phyloP scores from a whole-genome alignment of 257 asterid genomes.

The Rauvolfia tetraphylla region DNA sequence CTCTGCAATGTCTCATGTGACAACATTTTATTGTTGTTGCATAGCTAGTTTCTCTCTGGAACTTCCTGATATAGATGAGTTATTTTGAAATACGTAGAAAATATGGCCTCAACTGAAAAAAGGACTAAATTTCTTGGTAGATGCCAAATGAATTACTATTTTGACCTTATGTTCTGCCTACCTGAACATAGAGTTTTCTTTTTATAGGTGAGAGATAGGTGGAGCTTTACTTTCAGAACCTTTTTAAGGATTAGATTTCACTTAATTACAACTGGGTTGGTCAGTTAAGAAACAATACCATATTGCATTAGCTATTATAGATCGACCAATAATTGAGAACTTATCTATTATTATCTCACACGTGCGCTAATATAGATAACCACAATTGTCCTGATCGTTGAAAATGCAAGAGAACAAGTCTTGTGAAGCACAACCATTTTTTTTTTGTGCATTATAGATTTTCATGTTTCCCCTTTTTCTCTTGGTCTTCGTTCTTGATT shows the following conservation, averaged over 20 bases:
- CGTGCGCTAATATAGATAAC: neutral
- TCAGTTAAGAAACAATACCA: neutral
- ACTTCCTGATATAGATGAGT: neutral
- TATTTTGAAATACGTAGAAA: neutral
- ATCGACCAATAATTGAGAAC: neutral
- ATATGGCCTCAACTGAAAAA: neutral
- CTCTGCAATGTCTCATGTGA: no score
- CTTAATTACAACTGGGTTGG: neutral
- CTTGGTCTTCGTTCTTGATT: neutral
- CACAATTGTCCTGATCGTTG: neutral
- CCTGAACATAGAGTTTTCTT: neutral
- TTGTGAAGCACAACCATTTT: neutral
- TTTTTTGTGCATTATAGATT: neutral
- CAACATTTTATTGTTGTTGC: neutral
- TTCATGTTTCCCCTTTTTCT: neutral
- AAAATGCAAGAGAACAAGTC: neutral
- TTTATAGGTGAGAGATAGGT: neutral
- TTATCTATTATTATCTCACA: neutral
- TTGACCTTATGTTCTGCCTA: neutral
- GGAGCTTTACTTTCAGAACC: neutral
- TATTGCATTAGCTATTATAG: neutral
- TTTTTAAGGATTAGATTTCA: neutral
- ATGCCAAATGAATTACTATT: neutral
- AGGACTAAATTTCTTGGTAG: neutral
- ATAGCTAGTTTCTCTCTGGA: neutral